These are phyloP conservation scores for Simmondsia chinensis DNA, from an alignment of 148 eudicot species.

Conservation along the genomic window DNA sequence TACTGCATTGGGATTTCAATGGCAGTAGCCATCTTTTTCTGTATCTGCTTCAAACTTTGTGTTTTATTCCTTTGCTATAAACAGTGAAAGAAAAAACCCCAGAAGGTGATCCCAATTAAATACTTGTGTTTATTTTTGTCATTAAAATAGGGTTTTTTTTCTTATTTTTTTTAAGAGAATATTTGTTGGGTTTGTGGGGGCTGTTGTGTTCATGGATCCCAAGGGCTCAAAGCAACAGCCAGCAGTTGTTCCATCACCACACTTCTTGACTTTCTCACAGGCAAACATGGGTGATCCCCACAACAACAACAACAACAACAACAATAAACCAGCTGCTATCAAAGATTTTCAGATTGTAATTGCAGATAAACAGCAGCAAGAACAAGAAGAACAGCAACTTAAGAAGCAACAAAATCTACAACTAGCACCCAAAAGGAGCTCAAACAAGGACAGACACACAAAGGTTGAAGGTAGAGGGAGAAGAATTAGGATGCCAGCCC, in stretches of 20 bases:
- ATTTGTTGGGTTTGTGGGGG: not conserved
- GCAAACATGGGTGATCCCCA: not conserved
- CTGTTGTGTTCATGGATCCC: slow-evolving; percentile 44
- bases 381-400: slow-evolving; percentile 4
- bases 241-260: slow-evolving; percentile 1
- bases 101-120: slow-evolving; percentile 10
- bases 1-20: not conserved
- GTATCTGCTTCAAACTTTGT: not conserved
- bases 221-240: slow-evolving; percentile 29
- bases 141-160: not conserved
- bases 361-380: slow-evolving; percentile 27
- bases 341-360: slow-evolving; percentile 38
- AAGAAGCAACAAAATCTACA: slow-evolving; percentile 15
- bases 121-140: not conserved
- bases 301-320: slow-evolving; percentile 13
- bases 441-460: slow-evolving; percentile 73
- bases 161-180: not conserved
- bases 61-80: slow-evolving; percentile 4
- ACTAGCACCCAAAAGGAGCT: slow-evolving; percentile 46
- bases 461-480: slow-evolving; percentile 82
- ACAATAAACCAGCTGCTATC: slow-evolving; percentile 24
- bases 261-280: slow-evolving; percentile 26
- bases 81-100: slow-evolving; percentile 17
- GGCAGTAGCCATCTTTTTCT: not conserved
- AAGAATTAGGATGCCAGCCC: slow-evolving; percentile 73